Evolutionary conservation across 2,329 filamentous ascomycete genomes (phyloP), one percentile per base, ranked within the genome.

Genomic region (Plectosphaerella sp.): DNA sequence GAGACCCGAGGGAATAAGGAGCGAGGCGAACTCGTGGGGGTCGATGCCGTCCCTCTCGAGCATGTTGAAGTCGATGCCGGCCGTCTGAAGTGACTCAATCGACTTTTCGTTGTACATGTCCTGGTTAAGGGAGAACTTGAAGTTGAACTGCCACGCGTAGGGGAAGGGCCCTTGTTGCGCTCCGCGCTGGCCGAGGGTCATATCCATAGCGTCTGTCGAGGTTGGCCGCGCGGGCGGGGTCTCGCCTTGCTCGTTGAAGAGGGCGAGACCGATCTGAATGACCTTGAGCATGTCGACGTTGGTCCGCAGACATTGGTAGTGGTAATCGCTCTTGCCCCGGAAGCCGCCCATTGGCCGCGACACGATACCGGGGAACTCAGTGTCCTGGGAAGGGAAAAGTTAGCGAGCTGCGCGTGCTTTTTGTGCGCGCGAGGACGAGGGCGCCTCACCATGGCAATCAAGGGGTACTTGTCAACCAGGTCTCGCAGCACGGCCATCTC

Each of bases 141-240:
- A 99, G 77, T 99, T 97, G 79, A 99, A 99, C 61, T 97, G 93
- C 94, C 94, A 99, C 16, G 93, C 95, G 66, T 89, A 95, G 15
- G 90, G 93, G 54, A 91, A 85, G 47, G 82, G 78, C 16, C 67
- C 70, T 54, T 70, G 75, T 48, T 58, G 67, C 18, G 67, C 70
- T 22, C 69, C 68, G 56, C 73, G 69, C 56, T 73, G 68, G 16
- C 64, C 70, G 33, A 65, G 62, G n/a, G 64, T 65, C 20, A 71
- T 57, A 4, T 76, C 73, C 15, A 62, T 55, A 42, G 71, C 55
- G 49, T 80, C 74, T 18, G 71, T 67, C 25, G 71, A 69, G 28
- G 75, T 73, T 22, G 85, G 83, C 58, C 86, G 83, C 11, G 88
- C 78, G 3, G 91, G 89, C 1, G 91, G 90, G 2, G 91, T 84